Base-by-base conservation (phyloP, 371 early-diverging fungal species). In the Nematocida sp. region DNA sequence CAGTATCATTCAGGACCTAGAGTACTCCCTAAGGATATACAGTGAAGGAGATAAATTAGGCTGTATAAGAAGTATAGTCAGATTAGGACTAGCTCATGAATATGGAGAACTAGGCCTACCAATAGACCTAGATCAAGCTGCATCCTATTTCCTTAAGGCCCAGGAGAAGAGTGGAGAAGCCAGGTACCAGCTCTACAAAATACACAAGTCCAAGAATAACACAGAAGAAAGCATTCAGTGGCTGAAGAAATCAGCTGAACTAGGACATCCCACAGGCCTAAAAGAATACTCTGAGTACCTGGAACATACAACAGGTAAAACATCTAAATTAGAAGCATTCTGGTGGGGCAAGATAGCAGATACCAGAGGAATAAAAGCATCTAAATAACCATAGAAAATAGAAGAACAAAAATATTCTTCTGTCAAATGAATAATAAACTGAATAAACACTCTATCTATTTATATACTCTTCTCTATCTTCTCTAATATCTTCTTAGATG, bases 211-310 rank as follows among this genome's bases (percentile, higher is more conserved):
- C 2, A 27, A 31, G 17, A 60, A 70, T 5, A 65, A 57, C 4
- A 25, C 13, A 19, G 45, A 32, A 19, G 41, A 64, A 25, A 88
- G 89, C 5, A 92, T 95, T 79, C 90, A 90, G 2, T 95, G 94
- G 93, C 94, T 93, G 83, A 89, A 92, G 38, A 87, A 88, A 3
- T 93, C 95, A 0, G 92, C 93, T 1, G 86, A 89, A 53, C 88
- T 89, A 53, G 89, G 88, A 32, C 87, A 94, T 65, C 87, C 89
- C 2, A 91, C 92, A 52, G 90, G 94, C 23, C 89, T 91, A 82
- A 87, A 90, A 80, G 90, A 91, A 3, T 87, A 95, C 77, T 95
- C 92, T 1, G 91, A 93, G 78, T 92, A 90, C 81, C 84, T 86
- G 53, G 94, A 95, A 80, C 85, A 88, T 51, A 85, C 85, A 27